A percentile compares a stretch with the other conserved stretches of the same genome.
Conservation (phyloP, 495 filamentous ascomycete species). For the Choiromyces venosus region DNA sequence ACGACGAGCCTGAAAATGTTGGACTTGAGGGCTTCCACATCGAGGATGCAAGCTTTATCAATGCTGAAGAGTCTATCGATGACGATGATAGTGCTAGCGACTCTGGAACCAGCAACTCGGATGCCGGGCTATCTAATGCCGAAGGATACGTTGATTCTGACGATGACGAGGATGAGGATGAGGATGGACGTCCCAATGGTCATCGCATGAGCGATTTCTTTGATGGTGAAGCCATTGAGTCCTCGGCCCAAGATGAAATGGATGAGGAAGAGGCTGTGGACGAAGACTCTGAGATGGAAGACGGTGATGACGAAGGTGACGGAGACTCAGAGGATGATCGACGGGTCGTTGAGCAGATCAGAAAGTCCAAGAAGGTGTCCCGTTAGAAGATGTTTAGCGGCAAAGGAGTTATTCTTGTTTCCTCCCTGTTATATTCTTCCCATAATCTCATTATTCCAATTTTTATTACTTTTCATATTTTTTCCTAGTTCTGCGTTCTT, state of each 20-base stretch:
- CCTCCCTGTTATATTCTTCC: background rate
- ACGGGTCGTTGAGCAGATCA: background rate
- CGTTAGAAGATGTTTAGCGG: background rate
- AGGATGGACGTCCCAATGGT: constrained; percentile 44
- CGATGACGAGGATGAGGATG: constrained; percentile 48
- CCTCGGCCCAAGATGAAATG: constrained; percentile 42
- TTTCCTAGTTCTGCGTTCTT: background rate
- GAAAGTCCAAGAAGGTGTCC: background rate
- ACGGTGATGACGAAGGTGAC: background rate
- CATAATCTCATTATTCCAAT: background rate
- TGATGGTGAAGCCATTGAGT: constrained; percentile 27
- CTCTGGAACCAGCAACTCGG: constrained; percentile 36
- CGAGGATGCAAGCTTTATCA: constrained; percentile 42
- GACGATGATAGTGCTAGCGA: constrained; percentile 42
- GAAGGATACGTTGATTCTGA: constrained; percentile 37
- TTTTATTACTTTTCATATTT: background rate
- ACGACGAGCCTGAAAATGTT: constrained; percentile 44
- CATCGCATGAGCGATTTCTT: constrained; percentile 6
- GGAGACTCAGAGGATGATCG: constrained; percentile 13
- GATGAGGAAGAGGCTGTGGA: constrained; percentile 45
- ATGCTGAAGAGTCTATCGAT: constrained; percentile 43
- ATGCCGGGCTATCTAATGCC: constrained; percentile 36
- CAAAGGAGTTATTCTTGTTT: background rate
- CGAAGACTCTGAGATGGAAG: constrained; percentile 41
- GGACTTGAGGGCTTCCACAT: constrained; percentile 43